Conservation (phyloP, 176 grass and related monocot species). For the Puccinellia tenuiflora region DNA sequence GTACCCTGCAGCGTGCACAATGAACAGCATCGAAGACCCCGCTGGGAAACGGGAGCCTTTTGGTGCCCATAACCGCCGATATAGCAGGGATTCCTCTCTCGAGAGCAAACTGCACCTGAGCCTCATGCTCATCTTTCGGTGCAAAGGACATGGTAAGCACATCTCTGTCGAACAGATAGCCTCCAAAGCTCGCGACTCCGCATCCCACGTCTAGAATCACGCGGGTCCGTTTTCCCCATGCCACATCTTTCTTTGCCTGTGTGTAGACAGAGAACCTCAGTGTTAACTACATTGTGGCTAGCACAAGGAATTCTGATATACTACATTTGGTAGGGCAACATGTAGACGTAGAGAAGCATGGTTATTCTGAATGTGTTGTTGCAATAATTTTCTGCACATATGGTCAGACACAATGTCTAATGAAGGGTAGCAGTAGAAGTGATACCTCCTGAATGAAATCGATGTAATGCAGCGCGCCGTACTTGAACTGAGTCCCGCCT, state of each 20-base stretch:
- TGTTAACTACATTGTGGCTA: background rate
- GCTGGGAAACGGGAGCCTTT: slow-evolving; percentile 79
- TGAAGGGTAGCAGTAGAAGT: background rate
- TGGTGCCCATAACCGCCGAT: slow-evolving; percentile 90
- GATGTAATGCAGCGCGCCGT: slow-evolving; percentile 73
- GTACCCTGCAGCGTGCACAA: slow-evolving; percentile 83
- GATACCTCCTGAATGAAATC: slow-evolving; percentile 74
- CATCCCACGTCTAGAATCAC: slow-evolving; percentile 84
- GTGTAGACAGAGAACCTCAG: background rate
- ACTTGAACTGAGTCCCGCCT: slow-evolving; percentile 87
- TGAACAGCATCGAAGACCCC: slow-evolving; percentile 84
- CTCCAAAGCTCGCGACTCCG: slow-evolving; percentile 86
- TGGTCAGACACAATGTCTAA: no score
- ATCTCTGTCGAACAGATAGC: slow-evolving; percentile 70
- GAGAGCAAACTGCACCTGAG: slow-evolving; percentile 89
- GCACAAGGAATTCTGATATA: no score
- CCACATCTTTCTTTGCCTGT: slow-evolving; percentile 65
- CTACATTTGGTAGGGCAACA: background rate
- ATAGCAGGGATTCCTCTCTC: slow-evolving; percentile 94
- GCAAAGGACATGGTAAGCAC: slow-evolving; percentile 85
- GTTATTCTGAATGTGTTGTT: no score
- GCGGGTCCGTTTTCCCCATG: slow-evolving; percentile 60
- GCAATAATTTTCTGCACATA: no score
- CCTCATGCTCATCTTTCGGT: slow-evolving; percentile 90
- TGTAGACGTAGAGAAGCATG: no score